Conservation (phyloP, 1,284 basidiomycete genomes). For the Polyporus tsugae region DNA sequence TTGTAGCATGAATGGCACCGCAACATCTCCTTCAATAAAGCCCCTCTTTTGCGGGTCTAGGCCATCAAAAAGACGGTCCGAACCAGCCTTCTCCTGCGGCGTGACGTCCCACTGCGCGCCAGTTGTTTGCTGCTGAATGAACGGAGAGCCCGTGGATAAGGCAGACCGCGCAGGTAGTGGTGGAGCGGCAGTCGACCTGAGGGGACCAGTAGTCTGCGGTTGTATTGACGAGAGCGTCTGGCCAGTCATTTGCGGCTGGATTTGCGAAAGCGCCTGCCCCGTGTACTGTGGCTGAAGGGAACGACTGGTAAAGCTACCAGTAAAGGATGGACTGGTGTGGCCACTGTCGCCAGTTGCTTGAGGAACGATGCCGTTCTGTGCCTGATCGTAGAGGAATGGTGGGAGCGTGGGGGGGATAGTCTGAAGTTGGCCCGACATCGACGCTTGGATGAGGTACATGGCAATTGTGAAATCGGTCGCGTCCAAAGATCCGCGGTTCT, state of each 20-base stretch:
- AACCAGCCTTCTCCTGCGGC: slow-evolving; percentile 79
- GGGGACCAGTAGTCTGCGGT: slow-evolving; percentile 55
- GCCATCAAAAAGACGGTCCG: slow-evolving; percentile 86
- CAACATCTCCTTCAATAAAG: slow-evolving; percentile 91
- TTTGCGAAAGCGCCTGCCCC: slow-evolving; percentile 52
- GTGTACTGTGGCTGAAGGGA: slow-evolving; percentile 70
- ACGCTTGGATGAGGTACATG: slow-evolving; percentile 95
- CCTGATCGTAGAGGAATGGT: slow-evolving; percentile 92
- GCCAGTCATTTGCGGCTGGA: slow-evolving; percentile 56
- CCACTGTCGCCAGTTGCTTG: slow-evolving; percentile 70
- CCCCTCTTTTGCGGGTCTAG: slow-evolving; percentile 84
- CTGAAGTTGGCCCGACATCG: slow-evolving; percentile 85
- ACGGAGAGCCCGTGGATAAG: slow-evolving; percentile 38
- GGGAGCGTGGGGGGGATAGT: slow-evolving; percentile 84
- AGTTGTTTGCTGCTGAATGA: slow-evolving; percentile 35
- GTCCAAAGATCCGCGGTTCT: slow-evolving; percentile 91
- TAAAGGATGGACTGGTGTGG: slow-evolving; percentile 59
- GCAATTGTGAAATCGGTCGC: slow-evolving; percentile 94
- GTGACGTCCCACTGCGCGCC: slow-evolving; percentile 84
- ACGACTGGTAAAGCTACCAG: slow-evolving; percentile 46
- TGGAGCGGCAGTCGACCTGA: slow-evolving; percentile 58
- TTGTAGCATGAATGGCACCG: slow-evolving; percentile 96
- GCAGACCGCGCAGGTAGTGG: slow-evolving; percentile 52
- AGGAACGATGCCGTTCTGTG: slow-evolving; percentile 58
- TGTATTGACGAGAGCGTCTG: slow-evolving; percentile 48